Percentiles rank a stretch among this genome's conserved stretches.
These are phyloP conservation scores for Hymenoscyphus fraxineus DNA, from an alignment of 2,329 filamentous ascomycete genomes.

Conservation along the genomic window DNA sequence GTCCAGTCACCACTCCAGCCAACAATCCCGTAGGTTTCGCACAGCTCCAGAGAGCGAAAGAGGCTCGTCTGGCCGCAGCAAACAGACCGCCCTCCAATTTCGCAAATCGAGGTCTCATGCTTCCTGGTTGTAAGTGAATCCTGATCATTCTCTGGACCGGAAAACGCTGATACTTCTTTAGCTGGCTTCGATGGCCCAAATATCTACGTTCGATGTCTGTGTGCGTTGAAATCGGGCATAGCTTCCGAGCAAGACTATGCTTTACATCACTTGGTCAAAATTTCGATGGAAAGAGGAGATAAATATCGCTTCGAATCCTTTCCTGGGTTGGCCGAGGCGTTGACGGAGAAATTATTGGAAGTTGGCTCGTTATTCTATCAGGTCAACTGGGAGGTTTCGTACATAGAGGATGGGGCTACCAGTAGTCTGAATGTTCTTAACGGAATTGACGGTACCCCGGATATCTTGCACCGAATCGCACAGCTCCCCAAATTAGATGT, in stretches of 20 bases:
- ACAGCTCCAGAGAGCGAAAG: constrained; percentile 48
- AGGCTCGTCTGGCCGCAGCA: constrained; percentile 35
- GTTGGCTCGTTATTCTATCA: constrained; percentile 77
- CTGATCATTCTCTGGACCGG: constrained; percentile 17
- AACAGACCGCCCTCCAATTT: constrained; percentile 42
- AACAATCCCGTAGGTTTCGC: constrained; percentile 69
- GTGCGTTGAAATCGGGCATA: constrained; percentile 76
- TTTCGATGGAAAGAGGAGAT: constrained; percentile 89
- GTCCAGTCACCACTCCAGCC: constrained; percentile 69
- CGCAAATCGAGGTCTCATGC: constrained; percentile 49
- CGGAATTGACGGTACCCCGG: constrained; percentile 61
- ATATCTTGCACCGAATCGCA: constrained; percentile 69
- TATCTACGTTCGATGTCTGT: constrained; percentile 85
- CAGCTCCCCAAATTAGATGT: constrained; percentile 57
- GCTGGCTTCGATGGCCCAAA: constrained; percentile 71
- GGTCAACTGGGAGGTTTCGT: constrained; percentile 75
- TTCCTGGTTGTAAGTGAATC: constrained; percentile 58
- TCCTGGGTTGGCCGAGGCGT: constrained; percentile 78
- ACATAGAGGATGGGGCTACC: constrained; percentile 56
- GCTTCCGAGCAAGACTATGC: constrained; percentile 86
- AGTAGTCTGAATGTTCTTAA: constrained; percentile 55
- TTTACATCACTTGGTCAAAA: constrained; percentile 88
- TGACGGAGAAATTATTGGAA: constrained; percentile 80
- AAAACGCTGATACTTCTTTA: constrained; percentile 21
- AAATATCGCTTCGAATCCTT: constrained; percentile 96